A percentile compares a stretch with the other conserved stretches of the same genome.
These are phyloP conservation scores for Sphagnum tenellum DNA, from an alignment of 225 moss, liverwort and hornwort genomes.

Conservation along the genomic window DNA sequence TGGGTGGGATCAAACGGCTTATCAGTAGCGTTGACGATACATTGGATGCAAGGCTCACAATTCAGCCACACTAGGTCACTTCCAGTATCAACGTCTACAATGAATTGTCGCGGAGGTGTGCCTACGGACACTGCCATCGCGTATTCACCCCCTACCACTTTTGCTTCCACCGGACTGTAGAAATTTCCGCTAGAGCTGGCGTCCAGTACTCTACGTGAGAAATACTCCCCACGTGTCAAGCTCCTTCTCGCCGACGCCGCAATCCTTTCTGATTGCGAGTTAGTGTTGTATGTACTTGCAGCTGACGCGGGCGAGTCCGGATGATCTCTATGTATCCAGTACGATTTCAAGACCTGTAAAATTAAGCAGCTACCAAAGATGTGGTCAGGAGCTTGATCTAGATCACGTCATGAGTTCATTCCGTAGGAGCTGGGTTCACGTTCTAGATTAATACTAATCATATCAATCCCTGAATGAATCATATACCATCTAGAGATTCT, in stretches of 20 bases:
- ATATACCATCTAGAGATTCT: too few relatives aligned
- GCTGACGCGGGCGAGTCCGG: not conserved
- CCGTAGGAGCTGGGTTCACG: too few relatives aligned
- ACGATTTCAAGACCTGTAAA: not conserved
- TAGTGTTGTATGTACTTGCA: not conserved
- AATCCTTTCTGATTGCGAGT: not conserved
- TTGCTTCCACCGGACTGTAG: not conserved
- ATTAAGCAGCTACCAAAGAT: not conserved
- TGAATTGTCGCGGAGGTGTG: constrained; percentile 14
- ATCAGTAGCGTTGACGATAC: constrained; percentile 10
- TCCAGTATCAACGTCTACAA: constrained; percentile 17
- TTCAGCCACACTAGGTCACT: constrained; percentile 51
- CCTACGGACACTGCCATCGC: constrained; percentile 13
- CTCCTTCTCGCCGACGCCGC: not conserved
- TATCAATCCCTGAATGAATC: too few relatives aligned
- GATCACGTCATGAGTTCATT: too few relatives aligned
- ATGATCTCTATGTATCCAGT: not conserved
- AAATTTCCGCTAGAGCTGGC: not conserved
- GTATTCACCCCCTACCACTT: constrained; percentile 1
- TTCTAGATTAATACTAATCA: too few relatives aligned
- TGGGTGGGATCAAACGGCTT: constrained; percentile 17
- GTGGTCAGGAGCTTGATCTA: too few relatives aligned
- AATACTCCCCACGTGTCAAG: not conserved
- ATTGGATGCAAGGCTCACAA: constrained; percentile 29
- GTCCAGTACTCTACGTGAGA: not conserved